Base-by-base conservation (phyloP, 805 yeast genomes). In the Ogataea dorogensis region DNA sequence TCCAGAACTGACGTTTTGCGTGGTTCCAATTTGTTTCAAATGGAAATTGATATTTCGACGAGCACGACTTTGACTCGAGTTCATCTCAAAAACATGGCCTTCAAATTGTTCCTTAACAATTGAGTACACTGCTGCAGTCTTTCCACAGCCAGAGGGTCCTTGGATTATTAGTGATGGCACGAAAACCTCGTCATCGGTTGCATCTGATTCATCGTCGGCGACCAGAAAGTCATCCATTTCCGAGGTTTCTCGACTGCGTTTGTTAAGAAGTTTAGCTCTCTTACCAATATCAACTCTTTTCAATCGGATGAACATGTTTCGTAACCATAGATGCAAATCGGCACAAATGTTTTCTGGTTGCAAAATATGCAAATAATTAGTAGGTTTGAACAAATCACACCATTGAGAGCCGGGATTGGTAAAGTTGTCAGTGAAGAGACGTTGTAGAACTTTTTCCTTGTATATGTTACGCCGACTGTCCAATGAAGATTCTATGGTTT, bases 21-120 rank as follows among this genome's bases (percentile, higher is more conserved):
- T 83, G 4, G 96, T 89, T 38, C 91, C 79, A 35, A 88, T 73
- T 51, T 94, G 97, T 31, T 73, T 79, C 24, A 91, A 65, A 18
- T 67, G 74, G 17, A 77, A 73, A 33, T 69, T 63, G 10, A 91
- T 70, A 43, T 85, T 91, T 54, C 77, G 83, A 31, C 81, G 75
- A 1, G 87, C 75, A 53, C 98, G 67, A 20, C 75, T 65, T 47
- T 77, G 81, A n/a, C 87, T 75, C 0, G 88, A 67, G 56, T 86
- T 86, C 18, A 89, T 68, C 55, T 91, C 98, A 55, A 84, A 81
- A 3, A 89, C 83, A 48, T 79, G 84, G 0, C 89, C 89, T 13
- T 68, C 65, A 7, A 80, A 46, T 29, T 58, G 53, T 28, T 76
- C 78, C 7, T 73, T 64, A 53, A 83, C 77, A 3, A 81, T 71